phyloP scores from a whole-genome alignment of 495 filamentous ascomycete species.

The Tuber microsphaerosporum region DNA sequence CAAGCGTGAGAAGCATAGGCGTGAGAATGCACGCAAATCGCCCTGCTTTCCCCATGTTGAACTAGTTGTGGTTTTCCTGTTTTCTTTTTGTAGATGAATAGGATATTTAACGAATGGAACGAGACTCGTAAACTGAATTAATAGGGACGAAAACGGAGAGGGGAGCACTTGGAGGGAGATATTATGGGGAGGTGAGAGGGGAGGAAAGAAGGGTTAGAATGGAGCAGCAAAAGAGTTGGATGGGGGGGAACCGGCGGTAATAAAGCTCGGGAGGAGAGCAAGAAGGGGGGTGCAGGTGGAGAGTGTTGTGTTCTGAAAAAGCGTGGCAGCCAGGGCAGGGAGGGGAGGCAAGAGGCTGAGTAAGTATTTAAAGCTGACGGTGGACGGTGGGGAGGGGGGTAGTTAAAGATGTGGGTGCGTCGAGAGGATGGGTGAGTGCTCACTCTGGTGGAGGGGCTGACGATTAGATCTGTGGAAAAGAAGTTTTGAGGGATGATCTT shows the following conservation, averaged over 20 bases:
- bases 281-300: neutral
- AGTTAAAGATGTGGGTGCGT: neutral
- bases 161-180: neutral
- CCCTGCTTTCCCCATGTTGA: conserved; percentile 59
- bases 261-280: conserved; percentile 7
- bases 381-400: no score
- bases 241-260: conserved; percentile 1
- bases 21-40: conserved; percentile 63
- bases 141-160: conserved; percentile 15
- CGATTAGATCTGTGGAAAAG: neutral
- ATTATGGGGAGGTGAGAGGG: neutral
- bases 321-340: conserved; percentile 14
- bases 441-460: neutral
- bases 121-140: neutral
- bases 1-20: conserved; percentile 59
- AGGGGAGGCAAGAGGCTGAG: conserved; percentile 24
- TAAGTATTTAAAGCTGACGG: conserved; percentile 5
- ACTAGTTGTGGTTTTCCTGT: conserved; percentile 6
- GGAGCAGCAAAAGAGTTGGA: conserved; percentile 9
- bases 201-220: conserved; percentile 9
- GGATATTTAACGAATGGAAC: conserved; percentile 5
- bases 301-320: conserved; percentile 9
- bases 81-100: neutral
- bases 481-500: neutral
- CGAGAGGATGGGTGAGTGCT: neutral